These are phyloP conservation scores for Leersia perrieri DNA, from an alignment of 176 grass and related monocot species.

Conservation along the genomic window DNA sequence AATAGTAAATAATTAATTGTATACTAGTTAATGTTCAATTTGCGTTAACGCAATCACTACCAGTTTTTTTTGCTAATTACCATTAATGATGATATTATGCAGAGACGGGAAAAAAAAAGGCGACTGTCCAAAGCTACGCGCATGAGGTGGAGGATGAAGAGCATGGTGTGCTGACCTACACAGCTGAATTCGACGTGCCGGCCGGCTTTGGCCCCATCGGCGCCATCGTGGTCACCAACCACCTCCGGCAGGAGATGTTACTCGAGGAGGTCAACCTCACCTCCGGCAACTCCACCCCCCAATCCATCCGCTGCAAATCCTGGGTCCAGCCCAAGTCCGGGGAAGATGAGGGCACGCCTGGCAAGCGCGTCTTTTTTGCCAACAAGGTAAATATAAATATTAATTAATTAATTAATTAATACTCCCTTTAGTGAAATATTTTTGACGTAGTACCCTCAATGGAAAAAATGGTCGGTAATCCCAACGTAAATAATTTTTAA, in stretches of 20 bases:
- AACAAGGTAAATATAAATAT: slow-evolving; percentile 49
- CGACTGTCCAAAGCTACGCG: slow-evolving; percentile 41
- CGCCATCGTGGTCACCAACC: slow-evolving; percentile 61
- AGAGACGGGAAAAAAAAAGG: slow-evolving; percentile 52
- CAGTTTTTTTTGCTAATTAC: no score
- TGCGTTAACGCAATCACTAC: no score
- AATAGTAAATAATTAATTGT: no score
- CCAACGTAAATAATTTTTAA: no score
- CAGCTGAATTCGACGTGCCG: slow-evolving; percentile 46
- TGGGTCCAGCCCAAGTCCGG: slow-evolving; percentile 52
- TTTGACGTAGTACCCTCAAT: no score
- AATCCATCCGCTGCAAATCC: slow-evolving; percentile 58
- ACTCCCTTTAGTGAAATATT: no score
- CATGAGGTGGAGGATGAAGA: slow-evolving; percentile 42
- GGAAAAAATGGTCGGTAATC: no score
- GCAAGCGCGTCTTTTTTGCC: slow-evolving; percentile 76
- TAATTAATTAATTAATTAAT: background rate
- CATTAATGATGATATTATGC: no score
- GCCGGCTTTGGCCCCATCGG: slow-evolving; percentile 62
- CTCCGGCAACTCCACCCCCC: background rate
- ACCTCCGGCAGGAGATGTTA: slow-evolving; percentile 54
- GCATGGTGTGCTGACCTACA: slow-evolving; percentile 29
- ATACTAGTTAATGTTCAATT: no score
- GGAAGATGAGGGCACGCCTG: background rate
- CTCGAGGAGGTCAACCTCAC: slow-evolving; percentile 51